phyloP scores from a whole-genome alignment of 495 filamentous ascomycete species.

The Pyronema domesticum region DNA sequence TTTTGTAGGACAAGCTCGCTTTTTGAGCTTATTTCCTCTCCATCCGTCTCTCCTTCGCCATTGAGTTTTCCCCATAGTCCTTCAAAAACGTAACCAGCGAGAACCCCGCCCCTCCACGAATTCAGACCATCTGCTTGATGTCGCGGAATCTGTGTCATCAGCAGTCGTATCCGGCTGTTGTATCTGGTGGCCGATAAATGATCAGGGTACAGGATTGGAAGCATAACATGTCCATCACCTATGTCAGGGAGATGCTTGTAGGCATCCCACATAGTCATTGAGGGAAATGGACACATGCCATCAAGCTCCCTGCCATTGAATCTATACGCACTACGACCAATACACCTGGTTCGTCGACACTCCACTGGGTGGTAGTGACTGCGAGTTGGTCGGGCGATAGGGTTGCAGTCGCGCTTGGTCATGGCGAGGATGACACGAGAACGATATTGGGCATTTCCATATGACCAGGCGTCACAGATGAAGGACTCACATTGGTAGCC shows the following conservation, averaged over 20 bases:
- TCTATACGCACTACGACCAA: slow-evolving; percentile 33
- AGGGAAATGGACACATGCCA: slow-evolving; percentile 38
- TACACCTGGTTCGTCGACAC: too few relatives aligned
- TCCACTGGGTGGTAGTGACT: slow-evolving; percentile 40
- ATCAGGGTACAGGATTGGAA: slow-evolving; percentile 44
- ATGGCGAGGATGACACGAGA: slow-evolving; percentile 48
- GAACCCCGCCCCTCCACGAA: slow-evolving; percentile 10
- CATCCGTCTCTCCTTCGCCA: slow-evolving; percentile 6
- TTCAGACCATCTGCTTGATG: slow-evolving; percentile 4
- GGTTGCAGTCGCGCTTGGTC: slow-evolving; percentile 40
- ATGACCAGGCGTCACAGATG: slow-evolving; percentile 48
- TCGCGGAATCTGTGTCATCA: slow-evolving; percentile 28
- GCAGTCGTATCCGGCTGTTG: slow-evolving; percentile 10
- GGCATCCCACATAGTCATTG: slow-evolving; percentile 31
- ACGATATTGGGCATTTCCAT: slow-evolving; percentile 43
- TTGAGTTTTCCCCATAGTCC: neutral
- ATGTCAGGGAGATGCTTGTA: slow-evolving; percentile 43
- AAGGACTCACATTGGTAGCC: slow-evolving; percentile 54
- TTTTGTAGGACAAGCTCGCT: too few relatives aligned
- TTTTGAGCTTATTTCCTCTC: neutral
- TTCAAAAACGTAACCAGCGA: slow-evolving; percentile 17
- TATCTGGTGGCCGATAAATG: slow-evolving; percentile 27
- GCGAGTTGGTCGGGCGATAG: slow-evolving; percentile 35
- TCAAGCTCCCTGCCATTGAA: slow-evolving; percentile 35
- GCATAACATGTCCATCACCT: slow-evolving; percentile 34